Conservation (phyloP, 2,329 filamentous ascomycete genomes). For the Coleophoma eucalyptorum region DNA sequence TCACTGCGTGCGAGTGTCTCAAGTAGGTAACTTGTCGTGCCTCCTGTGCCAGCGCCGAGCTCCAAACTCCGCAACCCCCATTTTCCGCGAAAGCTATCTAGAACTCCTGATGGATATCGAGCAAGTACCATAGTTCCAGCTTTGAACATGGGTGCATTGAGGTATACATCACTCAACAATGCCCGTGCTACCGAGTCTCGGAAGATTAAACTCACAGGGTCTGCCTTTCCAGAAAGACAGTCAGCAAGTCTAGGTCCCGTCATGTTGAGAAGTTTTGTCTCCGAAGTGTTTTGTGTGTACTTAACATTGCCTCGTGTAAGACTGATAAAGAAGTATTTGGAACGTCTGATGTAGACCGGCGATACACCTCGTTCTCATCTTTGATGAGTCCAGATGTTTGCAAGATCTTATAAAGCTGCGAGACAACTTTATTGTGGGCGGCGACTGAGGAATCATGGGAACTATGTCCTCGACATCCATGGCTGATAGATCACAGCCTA, state of each 20-base stretch:
- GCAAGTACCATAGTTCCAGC: slow-evolving; percentile 6
- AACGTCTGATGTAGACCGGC: slow-evolving; percentile 4
- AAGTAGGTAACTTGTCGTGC: slow-evolving; percentile 32
- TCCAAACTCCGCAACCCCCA: slow-evolving; percentile 34
- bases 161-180: slow-evolving; percentile 20
- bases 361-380: slow-evolving; percentile 9
- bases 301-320: slow-evolving; percentile 24
- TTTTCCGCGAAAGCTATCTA: background rate
- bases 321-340: slow-evolving; percentile 18
- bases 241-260: slow-evolving; percentile 13
- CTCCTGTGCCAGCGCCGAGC: slow-evolving; percentile 39
- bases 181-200: slow-evolving; percentile 13
- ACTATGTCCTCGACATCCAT: slow-evolving; percentile 16
- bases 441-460: slow-evolving; percentile 14
- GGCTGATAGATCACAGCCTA: slow-evolving; percentile 23
- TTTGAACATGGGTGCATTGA: slow-evolving; percentile 15
- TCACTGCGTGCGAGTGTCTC: slow-evolving; percentile 16
- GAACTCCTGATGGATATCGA: slow-evolving; percentile 5
- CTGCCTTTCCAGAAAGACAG: slow-evolving; percentile 17
- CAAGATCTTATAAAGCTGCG: slow-evolving; percentile 23
- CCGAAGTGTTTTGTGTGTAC: slow-evolving; percentile 26
- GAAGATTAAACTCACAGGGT: slow-evolving; percentile 19
- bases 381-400: slow-evolving; percentile 18
- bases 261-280: slow-evolving; percentile 13
- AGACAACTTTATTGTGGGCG: slow-evolving; percentile 24